Evolutionary conservation across 2,329 filamentous ascomycete species (phyloP), one percentile per base, ranked within the genome.

Genomic region (Chrysosporium keratinophilum): DNA sequence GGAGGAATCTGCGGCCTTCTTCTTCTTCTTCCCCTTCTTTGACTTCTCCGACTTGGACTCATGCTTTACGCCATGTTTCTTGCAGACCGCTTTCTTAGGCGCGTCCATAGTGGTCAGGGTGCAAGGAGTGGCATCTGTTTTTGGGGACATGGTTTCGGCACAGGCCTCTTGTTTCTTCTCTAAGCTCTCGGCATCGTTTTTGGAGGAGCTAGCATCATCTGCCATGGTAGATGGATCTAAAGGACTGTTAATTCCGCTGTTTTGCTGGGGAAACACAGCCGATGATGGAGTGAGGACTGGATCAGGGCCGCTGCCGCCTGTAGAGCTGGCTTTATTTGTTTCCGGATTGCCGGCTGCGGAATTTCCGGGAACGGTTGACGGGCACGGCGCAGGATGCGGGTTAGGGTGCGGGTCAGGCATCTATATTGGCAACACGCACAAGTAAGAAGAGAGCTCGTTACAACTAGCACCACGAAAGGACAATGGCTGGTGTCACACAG

Each of bases 111-210:
- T 55, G 9, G 63, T 51, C n/a, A 58, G 56, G 1, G 59, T 50
- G 1, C 60, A 42, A 44, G 62, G 12, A 62, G 53, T 48, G 64
- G 65, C 33, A 58, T 54, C 51, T 15, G 51, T 42, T 31, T 54
- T 54, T 10, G 51, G 58, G 17, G 62, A 41, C 45, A 61, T 62
- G 11, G 63, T 62, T n/a, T 67, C 64, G 10, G 53, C 54, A 7
- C 59, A 35, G 45, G 43, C 62, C 42, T 70, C 67, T 40, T 63
- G 63, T 45, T 67, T 69, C 33, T 60, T 62, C 31, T 67, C 64
- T 14, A 59, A 48, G 1, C 54, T 39, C 34, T 60, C 57, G 12
- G 56, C 58, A 34, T 60, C 56, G 12, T 56, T 52, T 31, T 60
- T 47, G 4, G 56, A 39, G 23, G 53, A 50, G 35, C 51, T 56